Evolutionary conservation across 768 basidiomycete species (phyloP), one percentile per base, ranked within the genome.

Genomic region (Lenzites betulinus): DNA sequence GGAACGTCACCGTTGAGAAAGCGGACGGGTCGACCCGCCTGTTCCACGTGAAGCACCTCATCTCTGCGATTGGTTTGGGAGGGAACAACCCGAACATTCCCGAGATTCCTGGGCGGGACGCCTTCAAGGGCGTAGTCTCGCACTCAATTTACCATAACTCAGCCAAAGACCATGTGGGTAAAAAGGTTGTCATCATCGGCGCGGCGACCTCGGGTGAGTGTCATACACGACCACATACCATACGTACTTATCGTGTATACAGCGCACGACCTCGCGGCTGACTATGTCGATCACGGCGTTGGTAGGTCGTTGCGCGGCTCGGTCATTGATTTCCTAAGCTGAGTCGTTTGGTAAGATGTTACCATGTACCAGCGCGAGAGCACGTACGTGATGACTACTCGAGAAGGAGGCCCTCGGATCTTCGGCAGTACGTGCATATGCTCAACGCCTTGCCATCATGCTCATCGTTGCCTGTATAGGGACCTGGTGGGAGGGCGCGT

Each of bases 131-230:
- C 8, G 74, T 82, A 51, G 71, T 85, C 3, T 63, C 85, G 16
- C 90, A 92, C 69, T 88, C 88, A 0, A 77, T 71, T 6, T 67
- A 78, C 26, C 84, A 89, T 70, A 77, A 79, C 41, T 75, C 70
- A n/a, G 85, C 86, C 0, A 71, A 75, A 12, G 83, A 84, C 41
- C 85, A 85, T 64, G 46, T 69, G 1, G 89, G 87, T 15, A 90
- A 90, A 74, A 91, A 86, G 67, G 87, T 89, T 0, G 77, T 86
- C 3, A 83, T 92, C 2, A 74, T 91, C 4, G 89, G 89, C 1
- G 79, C 88, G 15, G 84, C 84, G 53, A 88, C 86, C 12, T 87
- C 83, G 1, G 79, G 81, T 79, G 23, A 20, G 50, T 39, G 11
- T 11, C 30, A 33, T 33, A 33, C 30, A n/a, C 6, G 12, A 7